Evolutionary conservation across 169 alveolate genomes (phyloP), one percentile per base, ranked within the genome.

Genomic region (Eimeria praecox): DNA sequence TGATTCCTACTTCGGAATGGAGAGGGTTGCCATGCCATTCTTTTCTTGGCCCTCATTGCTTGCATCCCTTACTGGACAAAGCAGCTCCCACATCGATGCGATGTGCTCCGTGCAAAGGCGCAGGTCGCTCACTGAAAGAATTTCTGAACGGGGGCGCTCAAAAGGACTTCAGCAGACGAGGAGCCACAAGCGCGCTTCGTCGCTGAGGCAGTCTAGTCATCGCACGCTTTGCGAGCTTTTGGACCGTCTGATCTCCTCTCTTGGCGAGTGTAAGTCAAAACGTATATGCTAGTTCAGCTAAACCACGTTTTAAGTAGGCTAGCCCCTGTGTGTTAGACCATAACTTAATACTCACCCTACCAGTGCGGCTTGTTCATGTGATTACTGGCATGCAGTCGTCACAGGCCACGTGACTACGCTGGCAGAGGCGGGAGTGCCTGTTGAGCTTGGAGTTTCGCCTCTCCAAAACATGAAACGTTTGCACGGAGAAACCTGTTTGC

Each of bases 371-470:
- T 78, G 44, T 10, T 33, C 87, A 12, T 44, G 24, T 78, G 88
- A 9, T 30, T 46, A 2, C 54, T 38, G 62, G 20, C 44, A 2
- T 44, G 54, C 94, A 87, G 94, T 64, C 71, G 83, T 87, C 38
- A 12, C 54, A 42, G 94, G 64, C 14, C 94, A 87, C 30, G 83
- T 87, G 42, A 30, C 80, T 64, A 64, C 94, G 35, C 83, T 87
- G 40, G 83, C 82, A 42, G 71, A 62, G 22, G 94, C 94, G 42
- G 94, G 94, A 40, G 94, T 59, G 83, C 94, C 94, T 22, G 94
- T 87, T 20, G 94, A 87, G 69, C 94, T 75, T 40, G 94, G 94
- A 30, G 16, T 87, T 40, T 75, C 94, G 42, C 80, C 30, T 27
- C 49, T 62, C 20, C 94, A 87, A n/a, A 87, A 87, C 62, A 62